Conservation (phyloP, 148 eudicot genomes). For the Rhododendron simsii region DNA sequence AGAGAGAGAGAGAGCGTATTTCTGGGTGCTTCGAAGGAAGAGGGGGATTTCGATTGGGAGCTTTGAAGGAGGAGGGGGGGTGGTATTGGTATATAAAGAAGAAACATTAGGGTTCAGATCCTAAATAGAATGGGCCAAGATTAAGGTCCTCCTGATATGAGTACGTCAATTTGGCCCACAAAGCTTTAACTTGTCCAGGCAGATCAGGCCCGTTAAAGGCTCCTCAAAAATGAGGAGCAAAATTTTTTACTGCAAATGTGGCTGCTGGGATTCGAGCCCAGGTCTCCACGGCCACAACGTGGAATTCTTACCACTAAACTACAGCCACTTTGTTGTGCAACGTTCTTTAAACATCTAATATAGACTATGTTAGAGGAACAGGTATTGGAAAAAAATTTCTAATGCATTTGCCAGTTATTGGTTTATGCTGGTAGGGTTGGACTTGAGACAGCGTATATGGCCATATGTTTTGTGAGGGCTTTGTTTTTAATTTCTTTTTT, state of each 20-base stretch:
- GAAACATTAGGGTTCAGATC: neutral
- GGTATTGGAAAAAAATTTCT: no score
- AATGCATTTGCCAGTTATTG: no score
- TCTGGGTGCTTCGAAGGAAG: neutral
- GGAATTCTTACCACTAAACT: conserved; percentile 52
- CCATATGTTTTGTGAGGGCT: no score
- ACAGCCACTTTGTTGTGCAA: conserved; percentile 20
- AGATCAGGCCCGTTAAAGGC: neutral
- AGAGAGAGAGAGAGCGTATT: neutral
- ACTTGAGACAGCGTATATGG: no score
- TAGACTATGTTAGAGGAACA: no score
- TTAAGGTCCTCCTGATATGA: neutral
- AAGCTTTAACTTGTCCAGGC: neutral
- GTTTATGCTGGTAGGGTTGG: no score
- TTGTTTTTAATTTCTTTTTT: no score
- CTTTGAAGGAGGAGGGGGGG: no score
- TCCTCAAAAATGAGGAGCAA: neutral
- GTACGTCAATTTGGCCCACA: neutral
- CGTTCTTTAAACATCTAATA: accelerated
- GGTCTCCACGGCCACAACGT: conserved; percentile 57
- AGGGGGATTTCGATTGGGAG: neutral
- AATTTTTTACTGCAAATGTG: neutral
- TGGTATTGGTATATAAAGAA: neutral
- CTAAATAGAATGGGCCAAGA: neutral
- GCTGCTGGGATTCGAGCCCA: conserved; percentile 60